Base-by-base conservation (phyloP, 106 monocot species). In the Dendrobium officinale region DNA sequence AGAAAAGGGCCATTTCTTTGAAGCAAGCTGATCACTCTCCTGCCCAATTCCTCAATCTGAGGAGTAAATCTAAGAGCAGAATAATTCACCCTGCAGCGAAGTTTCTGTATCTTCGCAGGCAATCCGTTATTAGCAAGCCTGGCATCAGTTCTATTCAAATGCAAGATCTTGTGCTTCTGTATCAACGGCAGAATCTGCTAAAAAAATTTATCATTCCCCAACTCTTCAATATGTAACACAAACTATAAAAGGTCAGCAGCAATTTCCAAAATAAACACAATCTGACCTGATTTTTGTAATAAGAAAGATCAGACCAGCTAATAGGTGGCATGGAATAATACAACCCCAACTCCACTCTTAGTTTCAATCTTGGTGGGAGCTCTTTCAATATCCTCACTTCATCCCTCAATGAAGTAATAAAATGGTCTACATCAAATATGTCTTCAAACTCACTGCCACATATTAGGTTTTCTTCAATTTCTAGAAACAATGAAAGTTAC, bases 401-500 rank as follows among this genome's bases (percentile, higher is more conserved):
- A 77, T 91, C 91, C 87, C 98, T 86, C 75, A 98, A 82, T 20
- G 97, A 97, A 33, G 67, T 89, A 73, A 97, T 94, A 73, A 97
- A 97, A 88, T 97, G 90, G 73, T 94, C 90, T 41, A 97, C 97
- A 88, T 97, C 92, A 84, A 97, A 97, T 79, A 97, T 94, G 75
- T 97, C 94, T 81, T 97, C 83, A 80, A 97, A 97, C 49, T 94
- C 94, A 84, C 97, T 97, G 86, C 73, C 47, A 75, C 68, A 80
- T 27, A 5, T 22, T 81, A 61, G 22, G 55, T 61, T 61, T 61
- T 61, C 61, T 61, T 61, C 22, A 61, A 5, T 61, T 61, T 61
- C 22, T 22, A 51, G 10, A 51, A 61, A 61, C 19, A n/a, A 20
- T 61, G 22, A 61, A 22, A 22, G 61, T 61, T 61, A 15, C 20